These are phyloP conservation scores for Globisporangium lucens DNA, from an alignment of 352 stramenopile species.

Conservation along the genomic window DNA sequence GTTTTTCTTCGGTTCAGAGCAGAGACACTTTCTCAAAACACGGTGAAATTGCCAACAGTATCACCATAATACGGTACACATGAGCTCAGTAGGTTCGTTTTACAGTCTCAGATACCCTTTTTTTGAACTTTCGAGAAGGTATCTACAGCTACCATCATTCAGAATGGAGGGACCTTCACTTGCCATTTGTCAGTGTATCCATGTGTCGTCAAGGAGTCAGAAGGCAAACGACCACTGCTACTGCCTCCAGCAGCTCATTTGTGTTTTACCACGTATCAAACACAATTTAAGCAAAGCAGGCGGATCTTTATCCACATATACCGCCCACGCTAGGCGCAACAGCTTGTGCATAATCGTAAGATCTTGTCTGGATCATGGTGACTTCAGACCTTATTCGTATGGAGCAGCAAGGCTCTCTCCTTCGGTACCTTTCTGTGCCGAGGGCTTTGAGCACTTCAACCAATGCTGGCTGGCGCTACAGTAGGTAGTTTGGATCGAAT, in stretches of 20 bases:
- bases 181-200: neutral
- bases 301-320: neutral
- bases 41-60: neutral
- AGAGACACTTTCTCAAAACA: neutral
- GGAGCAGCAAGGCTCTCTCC: too few species aligned
- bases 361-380: too few species aligned
- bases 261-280: neutral
- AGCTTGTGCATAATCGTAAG: too few species aligned
- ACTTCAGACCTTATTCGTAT: too few species aligned
- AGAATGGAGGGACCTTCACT: neutral
- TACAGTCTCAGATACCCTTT: neutral
- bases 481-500: too few species aligned
- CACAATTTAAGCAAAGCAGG: too few species aligned
- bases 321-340: too few species aligned
- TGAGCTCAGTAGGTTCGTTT: neutral
- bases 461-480: too few species aligned
- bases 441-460: too few species aligned
- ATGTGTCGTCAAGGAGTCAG: neutral
- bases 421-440: too few species aligned
- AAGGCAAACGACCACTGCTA: neutral
- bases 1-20: conserved; percentile 1
- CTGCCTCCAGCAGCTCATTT: neutral
- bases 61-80: neutral
- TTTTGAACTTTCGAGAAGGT: conserved; percentile 6
- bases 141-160: neutral